A percentile compares a stretch with the other conserved stretches of the same genome.
These are phyloP conservation scores for Sporisorium iseilematis-ciliati DNA, from an alignment of 1,284 basidiomycete species.

Conservation along the genomic window DNA sequence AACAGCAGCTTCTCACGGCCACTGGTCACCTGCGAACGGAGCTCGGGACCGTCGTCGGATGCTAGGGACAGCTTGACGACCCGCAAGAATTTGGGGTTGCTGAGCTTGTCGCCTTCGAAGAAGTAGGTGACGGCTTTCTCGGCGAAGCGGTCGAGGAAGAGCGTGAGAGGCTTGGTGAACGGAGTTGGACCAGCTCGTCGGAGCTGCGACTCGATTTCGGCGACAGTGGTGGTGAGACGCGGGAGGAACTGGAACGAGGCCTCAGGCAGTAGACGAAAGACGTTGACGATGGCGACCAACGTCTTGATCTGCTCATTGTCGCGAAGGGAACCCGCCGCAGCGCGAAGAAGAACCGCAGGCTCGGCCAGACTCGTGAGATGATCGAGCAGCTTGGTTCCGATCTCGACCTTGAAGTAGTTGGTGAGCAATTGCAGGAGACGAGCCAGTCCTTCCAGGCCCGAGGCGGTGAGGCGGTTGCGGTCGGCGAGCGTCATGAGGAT, in stretches of 20 bases:
- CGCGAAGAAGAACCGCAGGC: slow-evolving; percentile 59
- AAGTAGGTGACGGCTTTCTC: slow-evolving; percentile 87
- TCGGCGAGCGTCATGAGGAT: slow-evolving; percentile 99
- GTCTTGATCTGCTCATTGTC: slow-evolving; percentile 94
- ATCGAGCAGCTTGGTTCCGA: slow-evolving; percentile 95
- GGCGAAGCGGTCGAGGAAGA: slow-evolving; percentile 91
- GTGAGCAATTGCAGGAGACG: slow-evolving; percentile 94
- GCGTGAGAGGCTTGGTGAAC: slow-evolving; percentile 92
- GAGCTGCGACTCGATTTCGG: slow-evolving; percentile 92
- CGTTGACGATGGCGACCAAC: slow-evolving; percentile 92
- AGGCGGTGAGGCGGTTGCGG: slow-evolving; percentile 91
- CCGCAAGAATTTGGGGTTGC: slow-evolving; percentile 70
- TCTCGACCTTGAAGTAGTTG: slow-evolving; percentile 99
- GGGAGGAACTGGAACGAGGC: slow-evolving; percentile 93
- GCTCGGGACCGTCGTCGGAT: slow-evolving; percentile 56
- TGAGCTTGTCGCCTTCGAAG: slow-evolving; percentile 77
- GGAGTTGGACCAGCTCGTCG: slow-evolving; percentile 90
- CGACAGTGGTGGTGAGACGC: slow-evolving; percentile 85
- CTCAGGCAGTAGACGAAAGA: slow-evolving; percentile 89
- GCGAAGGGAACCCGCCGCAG: slow-evolving; percentile 68
- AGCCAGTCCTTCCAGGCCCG: slow-evolving; percentile 90
- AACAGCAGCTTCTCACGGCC: slow-evolving; percentile 50
- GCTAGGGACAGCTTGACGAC: slow-evolving; percentile 61
- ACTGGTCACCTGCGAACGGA: slow-evolving; percentile 57
- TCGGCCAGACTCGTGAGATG: slow-evolving; percentile 73